Base-by-base conservation (phyloP, 2,329 filamentous ascomycete genomes). In the Sordariomycetes sp. region DNA sequence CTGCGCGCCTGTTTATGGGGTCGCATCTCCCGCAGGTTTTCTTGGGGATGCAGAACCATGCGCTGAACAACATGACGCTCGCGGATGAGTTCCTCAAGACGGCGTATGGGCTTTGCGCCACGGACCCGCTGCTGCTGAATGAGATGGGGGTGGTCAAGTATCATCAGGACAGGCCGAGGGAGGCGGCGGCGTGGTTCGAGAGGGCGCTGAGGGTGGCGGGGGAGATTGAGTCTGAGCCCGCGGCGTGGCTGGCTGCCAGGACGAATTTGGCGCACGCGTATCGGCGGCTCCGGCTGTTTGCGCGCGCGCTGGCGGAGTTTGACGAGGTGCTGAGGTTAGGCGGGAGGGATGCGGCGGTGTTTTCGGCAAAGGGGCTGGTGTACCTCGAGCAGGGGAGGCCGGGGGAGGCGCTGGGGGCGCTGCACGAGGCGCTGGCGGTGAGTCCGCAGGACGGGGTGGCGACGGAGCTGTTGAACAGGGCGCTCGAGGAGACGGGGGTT, bases 91-190 rank as follows among this genome's bases (percentile, higher is more conserved):
- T 97, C 68, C 80, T 97, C 52, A 90, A 89, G 65, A 90, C 90
- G 2, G 91, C 94, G 0, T 95, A 94, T 68, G 78, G 81, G 0
- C 77, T 95, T 13, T 95, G 90, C 74, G 82, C 85, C 64, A 87
- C 84, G 1, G 94, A 99, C 64, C 94, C 94, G 0, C 73, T 97
- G 6, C 81, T 99, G 3, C 77, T 99, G 57, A 99, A 99, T 68
- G 94, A 99, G 72, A 86, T 97, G 73, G 95, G 92, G 3, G 85
- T 97, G 3, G 90, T 96, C n/a, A 86, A 90, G 62, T 99, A 96
- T 67, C 90, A 97, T 68, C 90, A 96, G 67, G 85, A 89, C 63
- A 81, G 87, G 55, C 80, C 90, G 7, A 78, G 83, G 59, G 84
- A 87, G 25, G 90, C 94, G 0, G 82, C 89, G 10, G 78, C 82